phyloP scores from a whole-genome alignment of 768 basidiomycete species.

The Macrocybe gigantea region DNA sequence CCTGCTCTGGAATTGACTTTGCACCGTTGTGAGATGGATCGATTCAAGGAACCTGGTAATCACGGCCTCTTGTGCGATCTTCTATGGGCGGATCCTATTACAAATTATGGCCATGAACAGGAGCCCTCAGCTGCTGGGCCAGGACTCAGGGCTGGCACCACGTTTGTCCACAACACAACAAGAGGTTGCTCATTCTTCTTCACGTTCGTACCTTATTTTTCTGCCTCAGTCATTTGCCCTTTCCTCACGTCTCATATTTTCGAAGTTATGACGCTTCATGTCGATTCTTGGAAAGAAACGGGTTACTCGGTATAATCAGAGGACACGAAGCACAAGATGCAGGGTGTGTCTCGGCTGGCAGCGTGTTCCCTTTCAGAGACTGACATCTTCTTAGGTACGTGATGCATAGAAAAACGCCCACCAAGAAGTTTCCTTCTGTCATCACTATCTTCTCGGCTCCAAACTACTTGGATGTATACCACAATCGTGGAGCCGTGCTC shows the following conservation, averaged over 20 bases:
- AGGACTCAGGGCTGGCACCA: conserved; percentile 49
- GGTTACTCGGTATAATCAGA: conserved; percentile 87
- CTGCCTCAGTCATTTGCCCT: background rate
- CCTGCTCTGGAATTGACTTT: too few species aligned
- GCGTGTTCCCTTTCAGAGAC: background rate
- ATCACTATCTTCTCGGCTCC: conserved; percentile 98
- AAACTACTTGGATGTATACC: conserved; percentile 94
- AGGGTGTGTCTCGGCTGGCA: conserved; percentile 47
- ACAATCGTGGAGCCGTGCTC: conserved; percentile 94
- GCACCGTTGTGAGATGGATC: conserved; percentile 56
- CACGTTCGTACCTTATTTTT: conserved; percentile 53
- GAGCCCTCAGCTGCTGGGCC: conserved; percentile 44
- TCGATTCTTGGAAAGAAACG: conserved; percentile 89
- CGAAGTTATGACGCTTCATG: conserved; percentile 78
- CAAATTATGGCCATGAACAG: conserved; percentile 81
- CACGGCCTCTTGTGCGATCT: conserved; percentile 90
- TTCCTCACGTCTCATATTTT: conserved; percentile 20
- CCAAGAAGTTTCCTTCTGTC: conserved; percentile 92
- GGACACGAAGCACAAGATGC: conserved; percentile 98
- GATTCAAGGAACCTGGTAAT: conserved; percentile 91
- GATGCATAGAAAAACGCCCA: conserved; percentile 94
- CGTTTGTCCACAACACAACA: conserved; percentile 75
- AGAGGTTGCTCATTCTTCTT: conserved; percentile 91
- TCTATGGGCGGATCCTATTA: conserved; percentile 93
- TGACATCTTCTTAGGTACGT: conserved; percentile 52